Percentiles rank a stretch among this genome's conserved stretches.
phyloP scores from a whole-genome alignment of 2,329 filamentous ascomycete species.

The Epichloe typhina region DNA sequence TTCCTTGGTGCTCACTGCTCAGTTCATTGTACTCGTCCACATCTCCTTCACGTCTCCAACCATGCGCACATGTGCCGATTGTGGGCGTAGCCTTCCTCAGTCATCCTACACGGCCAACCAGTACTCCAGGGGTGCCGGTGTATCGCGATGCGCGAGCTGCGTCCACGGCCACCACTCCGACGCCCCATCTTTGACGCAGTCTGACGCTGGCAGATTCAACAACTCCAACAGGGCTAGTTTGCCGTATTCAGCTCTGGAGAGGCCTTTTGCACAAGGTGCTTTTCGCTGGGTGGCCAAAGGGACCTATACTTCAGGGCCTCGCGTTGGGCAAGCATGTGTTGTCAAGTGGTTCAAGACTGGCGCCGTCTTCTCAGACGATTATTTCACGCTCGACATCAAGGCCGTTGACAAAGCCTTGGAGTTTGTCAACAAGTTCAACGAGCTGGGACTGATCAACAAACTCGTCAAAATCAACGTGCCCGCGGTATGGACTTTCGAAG shows the following conservation, averaged over 20 bases:
- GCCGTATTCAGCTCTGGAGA: neutral
- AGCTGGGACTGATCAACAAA: slow-evolving; percentile 17
- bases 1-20: too few relatives aligned
- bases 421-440: slow-evolving; percentile 24
- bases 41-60: neutral
- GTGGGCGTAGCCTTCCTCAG: neutral
- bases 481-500: slow-evolving; percentile 17
- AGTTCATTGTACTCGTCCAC: too few relatives aligned
- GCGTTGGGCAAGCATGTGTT: slow-evolving; percentile 21
- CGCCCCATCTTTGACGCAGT: neutral
- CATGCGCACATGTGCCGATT: neutral
- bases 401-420: slow-evolving; percentile 20
- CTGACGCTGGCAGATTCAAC: slow-evolving; percentile 9
- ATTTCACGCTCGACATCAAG: slow-evolving; percentile 24
- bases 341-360: slow-evolving; percentile 27
- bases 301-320: slow-evolving; percentile 16
- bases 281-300: slow-evolving; percentile 12
- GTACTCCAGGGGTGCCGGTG: slow-evolving; percentile 3
- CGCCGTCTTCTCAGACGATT: slow-evolving; percentile 18
- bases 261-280: slow-evolving; percentile 7
- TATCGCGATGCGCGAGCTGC: slow-evolving; percentile 4
- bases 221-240: neutral
- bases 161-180: slow-evolving; percentile 7
- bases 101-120: slow-evolving; percentile 2
- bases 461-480: slow-evolving; percentile 23